Base-by-base conservation (phyloP, 768 basidiomycete species). In the Calocera viscosa region DNA sequence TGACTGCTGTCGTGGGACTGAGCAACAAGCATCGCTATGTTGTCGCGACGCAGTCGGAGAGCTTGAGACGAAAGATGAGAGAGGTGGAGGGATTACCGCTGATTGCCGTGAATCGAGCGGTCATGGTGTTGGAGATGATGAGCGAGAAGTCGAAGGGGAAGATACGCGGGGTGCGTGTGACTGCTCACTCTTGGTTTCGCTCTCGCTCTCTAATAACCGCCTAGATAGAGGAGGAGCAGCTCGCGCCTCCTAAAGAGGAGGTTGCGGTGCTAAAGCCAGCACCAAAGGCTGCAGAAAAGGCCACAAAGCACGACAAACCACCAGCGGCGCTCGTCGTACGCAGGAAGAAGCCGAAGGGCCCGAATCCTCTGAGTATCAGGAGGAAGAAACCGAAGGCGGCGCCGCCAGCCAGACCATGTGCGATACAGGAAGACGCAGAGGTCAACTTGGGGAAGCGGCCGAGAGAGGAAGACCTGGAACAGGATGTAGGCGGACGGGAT, bases 1-100 rank as follows among this genome's bases (percentile, higher is more conserved):
- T 99, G 32, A 72, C 78, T 2, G 83, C 83, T 68, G 87, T 98
- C 53, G 80, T 96, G 60, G 95, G 95, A 91, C 71, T 67, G 84
- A 81, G 84, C 30, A 99, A 99, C 74, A 91, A 91, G 75, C 92
- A 96, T 76, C 86, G 94, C 47, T 98, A 98, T 77, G 85, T 92
- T 33, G 78, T 97, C 65, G 91, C 91, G 28, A 86, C 91, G 0
- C 92, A 95, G 74, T 90, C 87, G 0, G 82, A 85, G 38, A 76
- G 83, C 3, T 84, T 97, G 1, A 86, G 94, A 2, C 76, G 77
- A 28, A 79, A 80, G 67, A 80, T 98, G 53, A 85, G 94, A 17
- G 75, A 74, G 2, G 82, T 96, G 40, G 89, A 94, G 11, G 94
- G 86, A 1, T 86, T 92, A 0, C 96, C 96, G 0, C 83, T 98